Conservation (phyloP, 345 rosid species). For the Diplotaxis tenuifolia region DNA sequence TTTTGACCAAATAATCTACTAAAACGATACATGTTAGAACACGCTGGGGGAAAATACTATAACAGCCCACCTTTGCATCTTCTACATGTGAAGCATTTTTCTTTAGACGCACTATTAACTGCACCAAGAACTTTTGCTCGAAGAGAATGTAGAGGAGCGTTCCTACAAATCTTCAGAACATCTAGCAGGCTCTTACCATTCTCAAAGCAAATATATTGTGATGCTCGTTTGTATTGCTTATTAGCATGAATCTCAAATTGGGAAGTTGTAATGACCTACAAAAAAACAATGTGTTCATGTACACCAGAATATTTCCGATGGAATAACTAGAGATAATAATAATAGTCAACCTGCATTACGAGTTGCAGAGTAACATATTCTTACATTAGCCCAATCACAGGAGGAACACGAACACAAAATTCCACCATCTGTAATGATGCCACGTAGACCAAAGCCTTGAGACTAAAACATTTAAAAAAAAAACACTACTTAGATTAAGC, state of each 20-base stretch:
- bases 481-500: slow-evolving; percentile 21
- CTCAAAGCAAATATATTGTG: slow-evolving; percentile 94
- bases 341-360: slow-evolving; percentile 26
- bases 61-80: slow-evolving; percentile 70
- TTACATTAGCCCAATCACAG: slow-evolving; percentile 82
- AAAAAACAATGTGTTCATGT: slow-evolving; percentile 22
- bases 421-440: slow-evolving; percentile 79
- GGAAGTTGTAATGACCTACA: slow-evolving; percentile 89
- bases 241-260: slow-evolving; percentile 98
- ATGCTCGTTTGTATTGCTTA: slow-evolving; percentile 84
- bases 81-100: slow-evolving; percentile 68
- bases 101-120: slow-evolving; percentile 34
- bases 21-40: slow-evolving; percentile 4
- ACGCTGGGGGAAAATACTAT: slow-evolving; percentile 6
- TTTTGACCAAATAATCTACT: background rate
- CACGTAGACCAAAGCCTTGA: slow-evolving; percentile 90
- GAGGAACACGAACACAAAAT: slow-evolving; percentile 82
- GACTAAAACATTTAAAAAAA: slow-evolving; percentile 38
- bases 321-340: slow-evolving; percentile 20
- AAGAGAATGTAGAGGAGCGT: slow-evolving; percentile 63
- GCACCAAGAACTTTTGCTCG: slow-evolving; percentile 58
- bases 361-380: slow-evolving; percentile 38
- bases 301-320: slow-evolving; percentile 19
- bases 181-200: slow-evolving; percentile 99
- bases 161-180: slow-evolving; percentile 76